phyloP scores from a whole-genome alignment of 202 grass and related monocot species.

The Elaeis oleifera region DNA sequence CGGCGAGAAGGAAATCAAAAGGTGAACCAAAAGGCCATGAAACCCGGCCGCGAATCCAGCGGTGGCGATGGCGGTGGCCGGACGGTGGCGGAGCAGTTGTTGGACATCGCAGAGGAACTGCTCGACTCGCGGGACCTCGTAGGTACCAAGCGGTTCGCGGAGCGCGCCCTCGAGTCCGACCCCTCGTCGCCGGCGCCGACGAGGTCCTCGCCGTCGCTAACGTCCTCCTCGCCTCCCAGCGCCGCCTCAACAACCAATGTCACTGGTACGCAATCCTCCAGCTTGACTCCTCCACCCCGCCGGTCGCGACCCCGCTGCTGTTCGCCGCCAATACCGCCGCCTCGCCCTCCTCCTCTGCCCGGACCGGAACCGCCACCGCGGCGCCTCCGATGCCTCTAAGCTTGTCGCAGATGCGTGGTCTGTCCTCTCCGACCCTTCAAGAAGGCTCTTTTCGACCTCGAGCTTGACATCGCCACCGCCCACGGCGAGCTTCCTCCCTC shows the following conservation, averaged over 20 bases:
- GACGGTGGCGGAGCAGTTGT: no score
- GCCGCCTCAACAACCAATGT: constrained; percentile 26
- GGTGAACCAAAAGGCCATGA: no score
- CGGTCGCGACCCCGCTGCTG: constrained; percentile 28
- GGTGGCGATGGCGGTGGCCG: no score
- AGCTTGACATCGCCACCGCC: constrained; percentile 34
- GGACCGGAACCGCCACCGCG: constrained; percentile 9
- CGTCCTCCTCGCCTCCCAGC: neutral
- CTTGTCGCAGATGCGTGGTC: constrained; percentile 46
- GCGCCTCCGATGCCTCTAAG: constrained; percentile 42
- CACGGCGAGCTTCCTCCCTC: neutral
- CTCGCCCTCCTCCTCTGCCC: constrained; percentile 44
- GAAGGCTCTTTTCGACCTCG: constrained; percentile 55
- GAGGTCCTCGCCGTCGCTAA: no score
- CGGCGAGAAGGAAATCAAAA: no score
- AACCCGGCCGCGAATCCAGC: no score
- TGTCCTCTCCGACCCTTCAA: constrained; percentile 47
- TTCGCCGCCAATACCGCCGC: constrained; percentile 43
- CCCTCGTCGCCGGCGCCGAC: no score
- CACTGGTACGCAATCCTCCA: constrained; percentile 57
- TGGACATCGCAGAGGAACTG: no score
- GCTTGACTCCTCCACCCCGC: constrained; percentile 34
- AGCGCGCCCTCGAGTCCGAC: no score
- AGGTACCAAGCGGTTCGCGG: no score
- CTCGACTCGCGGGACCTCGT: no score